A percentile compares a stretch with the other conserved stretches of the same genome.
Conservation (phyloP, 768 basidiomycete species). For the Tylopilus plumbeoviolaceoides region DNA sequence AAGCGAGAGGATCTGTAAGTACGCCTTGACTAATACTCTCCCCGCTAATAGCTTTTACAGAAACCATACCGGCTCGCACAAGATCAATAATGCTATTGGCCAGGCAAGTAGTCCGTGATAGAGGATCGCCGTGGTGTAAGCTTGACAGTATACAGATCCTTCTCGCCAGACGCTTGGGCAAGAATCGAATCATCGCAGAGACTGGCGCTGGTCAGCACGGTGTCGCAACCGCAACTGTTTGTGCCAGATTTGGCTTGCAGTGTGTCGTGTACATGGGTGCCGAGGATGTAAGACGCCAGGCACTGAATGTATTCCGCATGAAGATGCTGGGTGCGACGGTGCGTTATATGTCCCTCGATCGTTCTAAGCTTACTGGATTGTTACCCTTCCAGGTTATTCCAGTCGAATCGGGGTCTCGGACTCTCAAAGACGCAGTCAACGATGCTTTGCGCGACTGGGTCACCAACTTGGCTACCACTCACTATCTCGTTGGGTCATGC, state of each 20-base stretch:
- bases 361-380: neutral
- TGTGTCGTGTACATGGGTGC: conserved; percentile 98
- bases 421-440: conserved; percentile 97
- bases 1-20: conserved; percentile 90
- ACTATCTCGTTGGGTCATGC: conserved; percentile 95
- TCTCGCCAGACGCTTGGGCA: conserved; percentile 89
- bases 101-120: conserved; percentile 49
- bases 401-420: conserved; percentile 89
- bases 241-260: conserved; percentile 93
- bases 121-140: neutral
- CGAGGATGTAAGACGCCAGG: conserved; percentile 94
- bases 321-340: conserved; percentile 95
- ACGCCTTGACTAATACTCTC: neutral
- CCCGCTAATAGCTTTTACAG: conserved; percentile 34
- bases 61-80: conserved; percentile 98
- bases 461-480: conserved; percentile 87
- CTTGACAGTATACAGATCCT: conserved; percentile 56
- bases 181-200: conserved; percentile 96
- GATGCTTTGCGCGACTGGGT: conserved; percentile 99
- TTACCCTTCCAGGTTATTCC: conserved; percentile 68
- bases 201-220: conserved; percentile 99
- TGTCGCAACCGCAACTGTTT: conserved; percentile 97
- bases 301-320: conserved; percentile 96
- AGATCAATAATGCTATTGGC: conserved; percentile 98
- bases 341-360: neutral